These are phyloP conservation scores for Naematelia aurantialba DNA, from an alignment of 768 basidiomycete genomes.

Conservation along the genomic window DNA sequence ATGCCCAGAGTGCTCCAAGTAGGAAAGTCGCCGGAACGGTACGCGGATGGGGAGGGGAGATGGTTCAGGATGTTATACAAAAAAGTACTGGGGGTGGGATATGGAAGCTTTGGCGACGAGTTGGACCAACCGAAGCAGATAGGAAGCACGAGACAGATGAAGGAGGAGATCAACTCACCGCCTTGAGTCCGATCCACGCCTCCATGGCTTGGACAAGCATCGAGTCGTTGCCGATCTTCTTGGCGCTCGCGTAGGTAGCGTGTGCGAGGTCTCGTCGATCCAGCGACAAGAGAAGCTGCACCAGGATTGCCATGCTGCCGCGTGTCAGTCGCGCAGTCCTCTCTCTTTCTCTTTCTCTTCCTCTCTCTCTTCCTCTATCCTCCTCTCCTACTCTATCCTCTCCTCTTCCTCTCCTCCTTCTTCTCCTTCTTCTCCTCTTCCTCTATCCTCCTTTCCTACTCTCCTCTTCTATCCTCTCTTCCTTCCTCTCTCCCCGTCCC, in stretches of 20 bases:
- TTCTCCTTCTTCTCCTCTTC: too few relatives aligned
- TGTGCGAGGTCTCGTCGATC: constrained; percentile 80
- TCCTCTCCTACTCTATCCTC: not conserved
- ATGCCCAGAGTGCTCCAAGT: too few relatives aligned
- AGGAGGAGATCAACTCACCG: constrained; percentile 28
- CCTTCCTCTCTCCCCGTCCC: too few relatives aligned
- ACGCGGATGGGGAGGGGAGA: too few relatives aligned
- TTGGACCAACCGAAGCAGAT: too few relatives aligned
- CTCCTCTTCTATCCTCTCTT: too few relatives aligned
- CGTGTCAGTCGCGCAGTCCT: not conserved
- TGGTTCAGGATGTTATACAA: not conserved
- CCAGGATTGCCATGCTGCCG: constrained; percentile 69
- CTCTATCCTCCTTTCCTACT: too few relatives aligned
- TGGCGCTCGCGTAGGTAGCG: constrained; percentile 76
- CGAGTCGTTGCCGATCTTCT: constrained; percentile 83
- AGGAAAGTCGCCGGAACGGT: too few relatives aligned
- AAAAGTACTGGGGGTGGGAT: not conserved
- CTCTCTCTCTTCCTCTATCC: not conserved
- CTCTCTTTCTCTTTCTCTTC: not conserved
- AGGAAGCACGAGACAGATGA: too few relatives aligned
- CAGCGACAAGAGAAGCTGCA: constrained; percentile 87
- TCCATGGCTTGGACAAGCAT: constrained; percentile 85
- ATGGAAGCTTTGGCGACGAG: not conserved
- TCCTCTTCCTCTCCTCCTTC: too few relatives aligned
- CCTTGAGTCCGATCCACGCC: constrained; percentile 57